Percentiles rank a stretch among this genome's conserved stretches.
Conservation (phyloP, 129 eudicot species). For the Lactuca saligna region DNA sequence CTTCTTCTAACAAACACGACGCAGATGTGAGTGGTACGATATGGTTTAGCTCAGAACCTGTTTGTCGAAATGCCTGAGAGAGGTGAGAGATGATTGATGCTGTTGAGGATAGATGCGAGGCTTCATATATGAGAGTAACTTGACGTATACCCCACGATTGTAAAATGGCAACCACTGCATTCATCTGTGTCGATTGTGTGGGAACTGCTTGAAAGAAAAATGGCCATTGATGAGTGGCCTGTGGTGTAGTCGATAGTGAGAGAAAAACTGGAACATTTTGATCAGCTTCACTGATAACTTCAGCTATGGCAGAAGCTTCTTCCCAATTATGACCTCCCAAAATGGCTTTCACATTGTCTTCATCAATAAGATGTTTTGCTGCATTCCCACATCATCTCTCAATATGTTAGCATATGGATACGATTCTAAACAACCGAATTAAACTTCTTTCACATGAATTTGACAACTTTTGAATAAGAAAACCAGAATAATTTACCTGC, state of each 20-base stretch:
- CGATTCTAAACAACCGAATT: not conserved
- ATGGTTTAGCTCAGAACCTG: conserved; percentile 27
- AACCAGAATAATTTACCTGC: conserved; percentile 32
- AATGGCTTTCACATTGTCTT: conserved; percentile 39
- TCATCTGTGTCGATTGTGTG: conserved; percentile 38
- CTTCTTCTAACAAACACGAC: conserved; percentile 23
- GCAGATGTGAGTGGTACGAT: conserved; percentile 38
- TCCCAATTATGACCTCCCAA: conserved; percentile 53
- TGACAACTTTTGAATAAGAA: not conserved
- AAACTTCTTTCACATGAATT: not conserved
- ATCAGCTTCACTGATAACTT: conserved; percentile 25
- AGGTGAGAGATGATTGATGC: conserved; percentile 28
- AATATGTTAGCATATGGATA: not conserved
- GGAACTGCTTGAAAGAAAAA: conserved; percentile 39
- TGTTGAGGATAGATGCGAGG: conserved; percentile 12
- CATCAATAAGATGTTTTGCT: conserved; percentile 22
- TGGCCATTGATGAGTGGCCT: conserved; percentile 33
- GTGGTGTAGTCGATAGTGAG: conserved; percentile 36
- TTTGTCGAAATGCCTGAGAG: conserved; percentile 34
- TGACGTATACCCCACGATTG: conserved; percentile 35
- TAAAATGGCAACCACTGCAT: conserved; percentile 45
- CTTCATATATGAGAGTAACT: conserved; percentile 36
- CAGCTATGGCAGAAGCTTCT: conserved; percentile 46
- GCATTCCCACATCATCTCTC: not conserved
- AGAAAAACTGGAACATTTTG: conserved; percentile 33